Evolutionary conservation across 371 early-diverging fungal genomes (phyloP).

Genomic region (Batrachochytrium dendrobatidis): DNA sequence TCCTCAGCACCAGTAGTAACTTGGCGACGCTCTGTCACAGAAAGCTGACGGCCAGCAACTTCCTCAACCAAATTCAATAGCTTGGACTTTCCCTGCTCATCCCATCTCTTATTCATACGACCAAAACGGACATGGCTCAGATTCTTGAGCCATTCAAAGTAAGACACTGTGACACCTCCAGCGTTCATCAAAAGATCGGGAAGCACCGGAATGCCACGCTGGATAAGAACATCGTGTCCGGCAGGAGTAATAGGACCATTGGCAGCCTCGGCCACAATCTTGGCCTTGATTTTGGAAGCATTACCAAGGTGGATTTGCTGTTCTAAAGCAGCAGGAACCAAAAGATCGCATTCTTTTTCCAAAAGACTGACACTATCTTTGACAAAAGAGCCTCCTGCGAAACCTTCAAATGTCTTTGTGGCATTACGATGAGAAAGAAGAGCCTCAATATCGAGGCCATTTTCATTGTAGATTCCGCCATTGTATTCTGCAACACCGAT

Average conservation of each 20-base stretch:
- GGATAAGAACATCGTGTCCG: constrained; percentile 63
- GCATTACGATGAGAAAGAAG: constrained; percentile 59
- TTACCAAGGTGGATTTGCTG: constrained; percentile 78
- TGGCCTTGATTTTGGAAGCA: constrained; percentile 70
- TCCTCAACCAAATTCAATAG: constrained; percentile 70
- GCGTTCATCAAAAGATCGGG: constrained; percentile 81
- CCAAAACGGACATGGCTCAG: constrained; percentile 83
- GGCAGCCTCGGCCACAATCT: constrained; percentile 82
- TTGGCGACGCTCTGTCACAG: constrained; percentile 67
- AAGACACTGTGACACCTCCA: constrained; percentile 82
- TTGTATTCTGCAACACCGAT: constrained; percentile 75
- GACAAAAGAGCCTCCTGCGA: constrained; percentile 53
- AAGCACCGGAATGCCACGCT: constrained; percentile 61
- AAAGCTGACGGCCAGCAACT: constrained; percentile 65
- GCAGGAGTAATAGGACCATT: constrained; percentile 82
- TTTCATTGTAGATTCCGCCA: constrained; percentile 56
- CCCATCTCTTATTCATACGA: constrained; percentile 88
- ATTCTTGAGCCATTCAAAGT: constrained; percentile 76
- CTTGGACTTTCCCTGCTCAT: constrained; percentile 71
- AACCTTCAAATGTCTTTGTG: constrained; percentile 64
- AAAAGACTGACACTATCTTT: constrained; percentile 56
- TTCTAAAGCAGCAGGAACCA: constrained; percentile 82
- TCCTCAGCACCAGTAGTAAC: constrained; percentile 86
- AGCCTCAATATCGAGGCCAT: constrained; percentile 68
- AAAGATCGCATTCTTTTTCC: constrained; percentile 76